phyloP scores from a whole-genome alignment of 768 basidiomycete species.

The Suillus decipiens region DNA sequence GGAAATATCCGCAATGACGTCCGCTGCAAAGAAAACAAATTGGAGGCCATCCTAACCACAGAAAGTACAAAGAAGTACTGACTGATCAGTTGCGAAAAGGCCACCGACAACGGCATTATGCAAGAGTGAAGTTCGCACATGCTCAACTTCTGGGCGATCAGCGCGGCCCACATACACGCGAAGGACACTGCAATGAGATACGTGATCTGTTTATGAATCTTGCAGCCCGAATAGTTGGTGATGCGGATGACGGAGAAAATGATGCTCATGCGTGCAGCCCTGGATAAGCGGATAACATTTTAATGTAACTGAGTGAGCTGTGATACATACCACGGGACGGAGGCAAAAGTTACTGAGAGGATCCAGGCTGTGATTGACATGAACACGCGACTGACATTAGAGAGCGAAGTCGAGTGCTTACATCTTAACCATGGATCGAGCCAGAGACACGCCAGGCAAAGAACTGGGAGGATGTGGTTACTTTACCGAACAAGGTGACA shows the following conservation, averaged over 20 bases:
- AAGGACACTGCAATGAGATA: conserved; percentile 3
- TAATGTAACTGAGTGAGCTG: background rate
- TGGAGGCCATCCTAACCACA: background rate
- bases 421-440: background rate
- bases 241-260: conserved; percentile 8
- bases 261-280: conserved; percentile 9
- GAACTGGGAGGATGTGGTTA: background rate
- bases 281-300: background rate
- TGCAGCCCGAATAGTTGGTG: background rate
- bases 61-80: background rate
- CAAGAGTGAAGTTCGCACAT: background rate
- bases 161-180: background rate
- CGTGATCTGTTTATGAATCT: background rate
- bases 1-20: background rate
- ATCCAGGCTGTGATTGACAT: background rate
- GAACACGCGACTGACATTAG: background rate
- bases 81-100: background rate
- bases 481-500: background rate
- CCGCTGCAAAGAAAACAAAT: background rate
- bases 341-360: background rate
- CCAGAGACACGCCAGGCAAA: background rate
- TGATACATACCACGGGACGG: background rate
- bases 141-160: conserved; percentile 6
- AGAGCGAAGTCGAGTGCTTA: background rate
- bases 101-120: background rate